phyloP scores from a whole-genome alignment of 495 filamentous ascomycete genomes.

The Penicillium macrosclerotiorum region DNA sequence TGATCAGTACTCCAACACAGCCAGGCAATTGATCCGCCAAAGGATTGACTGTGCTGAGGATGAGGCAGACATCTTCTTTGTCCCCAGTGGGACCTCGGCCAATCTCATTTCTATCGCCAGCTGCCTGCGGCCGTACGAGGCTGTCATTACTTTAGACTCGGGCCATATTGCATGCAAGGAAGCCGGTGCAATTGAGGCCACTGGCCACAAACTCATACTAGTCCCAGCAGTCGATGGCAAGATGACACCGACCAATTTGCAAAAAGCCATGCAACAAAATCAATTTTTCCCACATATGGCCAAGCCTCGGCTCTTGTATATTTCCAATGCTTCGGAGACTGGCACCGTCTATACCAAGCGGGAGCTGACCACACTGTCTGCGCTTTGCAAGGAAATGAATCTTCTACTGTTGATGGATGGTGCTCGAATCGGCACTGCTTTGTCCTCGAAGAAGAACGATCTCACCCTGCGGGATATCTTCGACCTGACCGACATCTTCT shows the following conservation, averaged over 20 bases:
- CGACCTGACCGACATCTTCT: slow-evolving; percentile 42
- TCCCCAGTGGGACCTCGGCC: slow-evolving; percentile 43
- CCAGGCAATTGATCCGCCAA: slow-evolving; percentile 31
- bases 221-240: slow-evolving; percentile 40
- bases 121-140: slow-evolving; percentile 43
- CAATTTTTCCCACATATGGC: slow-evolving; percentile 45
- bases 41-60: slow-evolving; percentile 30
- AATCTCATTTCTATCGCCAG: slow-evolving; percentile 46
- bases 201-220: slow-evolving; percentile 44
- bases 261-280: slow-evolving; percentile 34
- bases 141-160: slow-evolving; percentile 39
- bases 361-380: slow-evolving; percentile 32
- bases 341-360: slow-evolving; percentile 40
- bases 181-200: slow-evolving; percentile 45
- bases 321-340: slow-evolving; percentile 44
- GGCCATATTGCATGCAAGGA: slow-evolving; percentile 46
- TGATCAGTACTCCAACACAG: slow-evolving; percentile 34
- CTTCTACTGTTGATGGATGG: slow-evolving; percentile 43
- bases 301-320: slow-evolving; percentile 42
- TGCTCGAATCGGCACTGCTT: slow-evolving; percentile 39
- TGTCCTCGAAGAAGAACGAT: slow-evolving; percentile 33
- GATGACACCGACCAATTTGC: slow-evolving; percentile 37
- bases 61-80: slow-evolving; percentile 45
- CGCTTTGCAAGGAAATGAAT: slow-evolving; percentile 30
- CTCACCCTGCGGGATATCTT: slow-evolving; percentile 37